phyloP scores from a whole-genome alignment of 805 yeast species.

The Cyberlindnera misumaiensis region DNA sequence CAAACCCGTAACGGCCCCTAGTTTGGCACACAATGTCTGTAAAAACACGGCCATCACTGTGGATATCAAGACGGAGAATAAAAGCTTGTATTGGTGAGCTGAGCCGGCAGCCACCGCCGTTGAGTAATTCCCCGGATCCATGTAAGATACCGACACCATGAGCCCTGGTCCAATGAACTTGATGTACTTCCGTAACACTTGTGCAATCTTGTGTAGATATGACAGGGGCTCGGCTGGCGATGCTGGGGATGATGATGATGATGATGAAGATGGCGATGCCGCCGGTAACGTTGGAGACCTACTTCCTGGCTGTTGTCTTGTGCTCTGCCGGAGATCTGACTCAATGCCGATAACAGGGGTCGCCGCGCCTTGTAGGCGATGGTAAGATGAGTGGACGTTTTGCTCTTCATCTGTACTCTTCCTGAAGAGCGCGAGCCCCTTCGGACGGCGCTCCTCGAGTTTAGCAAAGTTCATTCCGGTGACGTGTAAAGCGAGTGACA shows the following conservation, averaged over 20 bases:
- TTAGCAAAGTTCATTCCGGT: constrained; percentile 3
- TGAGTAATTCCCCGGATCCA: constrained; percentile 97
- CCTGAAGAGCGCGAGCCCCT: not conserved
- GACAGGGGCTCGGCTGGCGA: not conserved
- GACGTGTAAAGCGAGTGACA: not conserved
- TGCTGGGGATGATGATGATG: not conserved
- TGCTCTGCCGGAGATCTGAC: too few relatives aligned
- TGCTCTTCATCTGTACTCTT: constrained; percentile 2
- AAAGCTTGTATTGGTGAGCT: constrained; percentile 67
- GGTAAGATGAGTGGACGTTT: not conserved
- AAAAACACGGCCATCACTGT: constrained; percentile 83
- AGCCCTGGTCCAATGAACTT: constrained; percentile 89
- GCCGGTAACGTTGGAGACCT: not conserved
- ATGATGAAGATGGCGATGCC: not conserved
- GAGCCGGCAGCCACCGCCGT: constrained; percentile 95
- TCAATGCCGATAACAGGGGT: too few relatives aligned
- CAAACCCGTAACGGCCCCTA: constrained; percentile 91
- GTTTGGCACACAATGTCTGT: constrained; percentile 76
- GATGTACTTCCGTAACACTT: constrained; percentile 39
- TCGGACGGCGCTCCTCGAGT: not conserved
- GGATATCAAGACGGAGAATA: constrained; percentile 73
- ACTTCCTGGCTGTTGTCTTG: too few relatives aligned
- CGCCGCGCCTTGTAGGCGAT: not conserved
- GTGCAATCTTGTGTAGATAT: constrained; percentile 1
- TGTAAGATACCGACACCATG: constrained; percentile 90